Percentiles rank a stretch among this genome's conserved stretches.
Evolutionary conservation across 1,284 basidiomycete genomes (phyloP).

Genomic region (Ceratobasidium sp.): DNA sequence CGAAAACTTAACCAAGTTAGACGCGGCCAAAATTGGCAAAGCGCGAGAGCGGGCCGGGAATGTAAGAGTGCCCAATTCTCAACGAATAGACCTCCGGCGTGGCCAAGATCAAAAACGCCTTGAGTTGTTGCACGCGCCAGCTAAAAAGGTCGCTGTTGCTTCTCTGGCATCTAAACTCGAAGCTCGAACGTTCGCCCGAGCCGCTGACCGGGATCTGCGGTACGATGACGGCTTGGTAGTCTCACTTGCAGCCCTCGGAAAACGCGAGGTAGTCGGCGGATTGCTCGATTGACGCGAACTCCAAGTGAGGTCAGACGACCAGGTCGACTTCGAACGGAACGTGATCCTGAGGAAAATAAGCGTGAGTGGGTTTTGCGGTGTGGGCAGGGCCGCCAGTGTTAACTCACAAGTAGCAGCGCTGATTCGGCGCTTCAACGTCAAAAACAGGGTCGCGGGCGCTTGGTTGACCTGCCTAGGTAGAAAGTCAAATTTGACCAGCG

Average conservation of each 20-base stretch:
- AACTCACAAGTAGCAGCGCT: constrained; percentile 88
- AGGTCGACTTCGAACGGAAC: constrained; percentile 98
- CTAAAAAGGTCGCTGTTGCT: constrained; percentile 93
- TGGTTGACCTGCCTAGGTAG: no score
- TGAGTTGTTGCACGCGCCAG: constrained; percentile 90
- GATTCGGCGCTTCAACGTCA: constrained; percentile 71
- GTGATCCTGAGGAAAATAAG: constrained; percentile 71
- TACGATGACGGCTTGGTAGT: constrained; percentile 89
- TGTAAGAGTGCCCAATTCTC: constrained; percentile 66
- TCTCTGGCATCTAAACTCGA: constrained; percentile 95
- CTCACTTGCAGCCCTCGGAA: constrained; percentile 89
- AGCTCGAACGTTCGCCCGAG: constrained; percentile 75
- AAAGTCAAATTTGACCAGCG: no score
- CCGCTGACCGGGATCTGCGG: constrained; percentile 71
- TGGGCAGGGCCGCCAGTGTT: background rate
- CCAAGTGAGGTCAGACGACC: constrained; percentile 84
- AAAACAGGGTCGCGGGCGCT: no score
- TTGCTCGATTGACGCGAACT: constrained; percentile 75
- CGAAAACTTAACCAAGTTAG: constrained; percentile 40
- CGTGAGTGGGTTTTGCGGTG: constrained; percentile 33
- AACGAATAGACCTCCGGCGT: constrained; percentile 82
- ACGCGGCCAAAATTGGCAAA: constrained; percentile 70
- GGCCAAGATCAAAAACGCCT: constrained; percentile 88
- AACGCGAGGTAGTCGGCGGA: constrained; percentile 85
- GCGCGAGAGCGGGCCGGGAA: constrained; percentile 94